Conservation (phyloP, 192 early-diverging fungal species). For the Physocladia obscura region DNA sequence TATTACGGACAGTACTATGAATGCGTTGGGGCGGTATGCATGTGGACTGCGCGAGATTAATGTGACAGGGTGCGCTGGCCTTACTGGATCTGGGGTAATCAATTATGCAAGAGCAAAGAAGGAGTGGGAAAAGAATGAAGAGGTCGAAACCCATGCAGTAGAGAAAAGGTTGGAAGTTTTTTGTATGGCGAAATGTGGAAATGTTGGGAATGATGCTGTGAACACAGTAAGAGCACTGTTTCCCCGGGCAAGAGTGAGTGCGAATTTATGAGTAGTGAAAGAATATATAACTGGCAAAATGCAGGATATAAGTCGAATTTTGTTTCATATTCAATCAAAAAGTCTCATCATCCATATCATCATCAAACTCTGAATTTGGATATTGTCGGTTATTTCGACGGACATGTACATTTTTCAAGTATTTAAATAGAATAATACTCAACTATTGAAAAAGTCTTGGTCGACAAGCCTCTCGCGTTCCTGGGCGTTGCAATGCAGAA, state of each 20-base stretch:
- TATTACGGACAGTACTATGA: conserved; percentile 12
- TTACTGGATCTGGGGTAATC: conserved; percentile 4
- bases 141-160: neutral
- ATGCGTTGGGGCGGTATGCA: neutral
- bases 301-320: too few species aligned
- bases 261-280: neutral
- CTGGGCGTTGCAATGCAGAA: too few species aligned
- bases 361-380: conserved; percentile 23
- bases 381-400: too few species aligned
- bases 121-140: neutral
- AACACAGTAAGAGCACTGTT: neutral
- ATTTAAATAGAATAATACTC: neutral
- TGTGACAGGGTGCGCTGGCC: conserved; percentile 2
- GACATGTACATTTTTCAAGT: too few species aligned
- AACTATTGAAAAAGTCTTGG: conserved; percentile 21
- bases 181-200: neutral
- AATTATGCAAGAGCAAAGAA: conserved; percentile 1
- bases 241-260: neutral
- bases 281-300: neutral
- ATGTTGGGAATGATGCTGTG: conserved; percentile 12
- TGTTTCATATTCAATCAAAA: too few species aligned
- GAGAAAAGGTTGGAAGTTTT: neutral
- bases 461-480: conserved; percentile 2
- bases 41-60: conserved; percentile 1
- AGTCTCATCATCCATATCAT: neutral